phyloP scores from a whole-genome alignment of 805 yeast genomes.

The Ascoidea tarda region DNA sequence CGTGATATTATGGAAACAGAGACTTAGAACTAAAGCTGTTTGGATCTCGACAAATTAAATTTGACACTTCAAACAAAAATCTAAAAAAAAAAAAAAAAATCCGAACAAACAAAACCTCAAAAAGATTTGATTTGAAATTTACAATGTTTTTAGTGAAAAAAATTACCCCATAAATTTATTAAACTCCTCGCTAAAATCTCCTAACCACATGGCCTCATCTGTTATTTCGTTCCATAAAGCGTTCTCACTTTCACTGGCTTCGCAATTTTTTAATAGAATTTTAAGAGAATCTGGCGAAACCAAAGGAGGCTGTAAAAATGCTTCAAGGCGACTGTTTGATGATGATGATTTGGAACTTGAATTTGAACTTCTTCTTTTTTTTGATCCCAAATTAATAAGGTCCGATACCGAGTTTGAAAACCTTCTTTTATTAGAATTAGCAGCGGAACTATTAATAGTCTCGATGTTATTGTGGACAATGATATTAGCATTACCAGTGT shows the following conservation, averaged over 20 bases:
- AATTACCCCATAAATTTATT: slow-evolving; percentile 13
- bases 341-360: slow-evolving; percentile 15
- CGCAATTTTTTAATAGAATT: slow-evolving; percentile 14
- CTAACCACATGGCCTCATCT: slow-evolving; percentile 65
- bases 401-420: background rate
- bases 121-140: no score
- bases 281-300: slow-evolving; percentile 20
- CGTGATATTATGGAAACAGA: no score
- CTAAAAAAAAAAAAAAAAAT: no score
- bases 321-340: slow-evolving; percentile 18
- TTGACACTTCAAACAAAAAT: no score
- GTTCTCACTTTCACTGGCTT: slow-evolving; percentile 26
- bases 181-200: slow-evolving; percentile 27
- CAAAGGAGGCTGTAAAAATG: slow-evolving; percentile 20
- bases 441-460: no score
- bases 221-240: slow-evolving; percentile 70
- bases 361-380: background rate
- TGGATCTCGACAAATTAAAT: no score
- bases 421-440: background rate
- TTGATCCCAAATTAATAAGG: background rate
- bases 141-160: no score
- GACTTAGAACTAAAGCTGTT: no score
- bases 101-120: no score
- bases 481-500: background rate
- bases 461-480: background rate